These are phyloP conservation scores for Hypholoma fasciculare DNA, from an alignment of 768 basidiomycete genomes.

Conservation along the genomic window DNA sequence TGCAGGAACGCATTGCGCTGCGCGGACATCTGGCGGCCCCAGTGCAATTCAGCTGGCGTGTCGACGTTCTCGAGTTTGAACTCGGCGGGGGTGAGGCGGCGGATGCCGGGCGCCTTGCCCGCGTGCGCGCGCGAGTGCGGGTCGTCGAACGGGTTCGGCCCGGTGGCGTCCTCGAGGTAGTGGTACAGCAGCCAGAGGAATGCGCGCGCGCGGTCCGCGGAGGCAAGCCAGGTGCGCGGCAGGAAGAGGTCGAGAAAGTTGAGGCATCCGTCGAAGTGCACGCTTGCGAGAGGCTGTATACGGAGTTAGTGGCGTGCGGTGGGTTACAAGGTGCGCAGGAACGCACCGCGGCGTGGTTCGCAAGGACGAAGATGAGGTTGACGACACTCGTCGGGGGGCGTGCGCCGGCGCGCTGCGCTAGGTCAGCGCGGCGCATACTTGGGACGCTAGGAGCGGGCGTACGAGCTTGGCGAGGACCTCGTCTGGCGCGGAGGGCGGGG, in stretches of 20 bases:
- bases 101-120: constrained; percentile 65
- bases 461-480: constrained; percentile 73
- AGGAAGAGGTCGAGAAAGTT: constrained; percentile 87
- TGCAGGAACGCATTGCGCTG: constrained; percentile 72
- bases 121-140: constrained; percentile 55
- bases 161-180: constrained; percentile 69
- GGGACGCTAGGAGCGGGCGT: constrained; percentile 25
- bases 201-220: constrained; percentile 69
- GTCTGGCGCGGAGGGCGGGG: constrained; percentile 71
- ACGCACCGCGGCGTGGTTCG: constrained; percentile 75
- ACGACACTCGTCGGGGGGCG: constrained; percentile 84
- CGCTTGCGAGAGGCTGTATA: constrained; percentile 53
- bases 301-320: constrained; percentile 7
- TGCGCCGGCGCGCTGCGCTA: constrained; percentile 50
- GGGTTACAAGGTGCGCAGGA: not conserved
- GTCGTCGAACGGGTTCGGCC: constrained; percentile 76
- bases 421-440: constrained; percentile 12
- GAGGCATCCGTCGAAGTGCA: constrained; percentile 73
- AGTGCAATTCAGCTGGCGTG: constrained; percentile 72
- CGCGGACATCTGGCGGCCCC: constrained; percentile 74
- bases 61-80: constrained; percentile 73
- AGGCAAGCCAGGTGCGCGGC: constrained; percentile 66
- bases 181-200: constrained; percentile 86
- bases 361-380: constrained; percentile 82
- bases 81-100: constrained; percentile 55